Conservation (phyloP, 2,329 filamentous ascomycete species). For the Laburnicola sp. region DNA sequence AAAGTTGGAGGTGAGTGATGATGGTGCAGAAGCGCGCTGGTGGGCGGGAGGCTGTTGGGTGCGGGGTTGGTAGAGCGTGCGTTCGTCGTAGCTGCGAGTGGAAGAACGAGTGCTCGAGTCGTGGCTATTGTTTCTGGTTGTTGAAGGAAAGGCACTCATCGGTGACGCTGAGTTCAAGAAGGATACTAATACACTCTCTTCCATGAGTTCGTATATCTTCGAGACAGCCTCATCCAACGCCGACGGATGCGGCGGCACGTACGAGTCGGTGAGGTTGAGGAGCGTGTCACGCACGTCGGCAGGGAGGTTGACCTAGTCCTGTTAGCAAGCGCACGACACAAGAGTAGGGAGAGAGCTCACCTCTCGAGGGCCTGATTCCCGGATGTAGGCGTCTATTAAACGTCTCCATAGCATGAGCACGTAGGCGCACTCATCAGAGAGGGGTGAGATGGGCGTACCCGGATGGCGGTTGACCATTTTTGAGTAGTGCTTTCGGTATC, state of each 20-base stretch:
- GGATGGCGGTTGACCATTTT: conserved; percentile 58
- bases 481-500: conserved; percentile 72
- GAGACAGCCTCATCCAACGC: conserved; percentile 79
- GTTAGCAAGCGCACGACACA: conserved; percentile 24
- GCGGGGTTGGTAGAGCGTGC: conserved; percentile 31
- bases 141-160: conserved; percentile 49
- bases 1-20: conserved; percentile 43
- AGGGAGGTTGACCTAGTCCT: conserved; percentile 67
- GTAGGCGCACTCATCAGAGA: conserved; percentile 65
- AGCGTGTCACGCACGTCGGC: conserved; percentile 81
- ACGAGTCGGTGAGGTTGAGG: conserved; percentile 62
- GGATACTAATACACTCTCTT: conserved; percentile 89
- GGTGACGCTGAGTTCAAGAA: conserved; percentile 74
- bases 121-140: conserved; percentile 48
- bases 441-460: conserved; percentile 53
- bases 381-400: conserved; percentile 85
- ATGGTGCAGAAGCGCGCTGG: conserved; percentile 46
- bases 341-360: conserved; percentile 20
- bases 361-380: conserved; percentile 44
- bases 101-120: conserved; percentile 44
- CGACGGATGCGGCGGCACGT: conserved; percentile 71
- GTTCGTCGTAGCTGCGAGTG: conserved; percentile 49
- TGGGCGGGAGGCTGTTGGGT: conserved; percentile 35
- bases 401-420: conserved; percentile 83
- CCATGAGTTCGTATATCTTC: conserved; percentile 95